Percentiles rank a stretch among this genome's conserved stretches.
Evolutionary conservation across 2,329 filamentous ascomycete genomes (phyloP).

Genomic region (Aspergillus alliaceus): DNA sequence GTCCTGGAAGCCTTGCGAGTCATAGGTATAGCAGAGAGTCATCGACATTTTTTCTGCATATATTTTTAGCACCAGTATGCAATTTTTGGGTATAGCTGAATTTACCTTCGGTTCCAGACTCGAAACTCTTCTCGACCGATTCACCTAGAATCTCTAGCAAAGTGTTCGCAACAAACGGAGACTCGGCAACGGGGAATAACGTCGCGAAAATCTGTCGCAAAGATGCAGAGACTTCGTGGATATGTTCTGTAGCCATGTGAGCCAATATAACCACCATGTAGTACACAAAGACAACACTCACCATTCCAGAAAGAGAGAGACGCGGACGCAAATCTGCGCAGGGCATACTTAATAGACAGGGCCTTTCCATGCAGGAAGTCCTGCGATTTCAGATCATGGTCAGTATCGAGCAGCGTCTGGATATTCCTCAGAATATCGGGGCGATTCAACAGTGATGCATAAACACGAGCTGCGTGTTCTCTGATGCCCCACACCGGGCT

Average conservation of each 20-base stretch:
- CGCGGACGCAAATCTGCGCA: conserved; percentile 35
- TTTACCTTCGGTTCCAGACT: conserved; percentile 32
- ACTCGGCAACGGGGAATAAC: conserved; percentile 29
- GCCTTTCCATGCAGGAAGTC: conserved; percentile 44
- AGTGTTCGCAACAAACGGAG: conserved; percentile 35
- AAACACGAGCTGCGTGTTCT: conserved; percentile 47
- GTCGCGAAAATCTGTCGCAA: conserved; percentile 26
- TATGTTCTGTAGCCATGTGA: conserved; percentile 27
- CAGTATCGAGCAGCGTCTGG: conserved; percentile 22
- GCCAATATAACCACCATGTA: background rate
- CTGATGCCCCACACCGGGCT: conserved; percentile 48
- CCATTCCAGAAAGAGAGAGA: conserved; percentile 36
- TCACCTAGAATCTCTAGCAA: conserved; percentile 41
- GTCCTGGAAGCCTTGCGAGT: conserved; percentile 28
- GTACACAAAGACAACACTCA: conserved; percentile 16
- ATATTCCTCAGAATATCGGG: conserved; percentile 32
- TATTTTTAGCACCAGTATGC: conserved; percentile 6
- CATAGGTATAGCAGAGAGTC: conserved; percentile 24
- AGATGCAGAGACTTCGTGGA: conserved; percentile 24
- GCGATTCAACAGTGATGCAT: conserved; percentile 38
- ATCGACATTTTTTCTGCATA: conserved; percentile 16
- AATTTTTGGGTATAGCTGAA: background rate
- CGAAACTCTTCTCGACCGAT: conserved; percentile 32
- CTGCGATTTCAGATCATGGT: conserved; percentile 22
- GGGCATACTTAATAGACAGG: conserved; percentile 40